phyloP scores from a whole-genome alignment of 768 basidiomycete genomes.

The Clitopilus hobsonii region DNA sequence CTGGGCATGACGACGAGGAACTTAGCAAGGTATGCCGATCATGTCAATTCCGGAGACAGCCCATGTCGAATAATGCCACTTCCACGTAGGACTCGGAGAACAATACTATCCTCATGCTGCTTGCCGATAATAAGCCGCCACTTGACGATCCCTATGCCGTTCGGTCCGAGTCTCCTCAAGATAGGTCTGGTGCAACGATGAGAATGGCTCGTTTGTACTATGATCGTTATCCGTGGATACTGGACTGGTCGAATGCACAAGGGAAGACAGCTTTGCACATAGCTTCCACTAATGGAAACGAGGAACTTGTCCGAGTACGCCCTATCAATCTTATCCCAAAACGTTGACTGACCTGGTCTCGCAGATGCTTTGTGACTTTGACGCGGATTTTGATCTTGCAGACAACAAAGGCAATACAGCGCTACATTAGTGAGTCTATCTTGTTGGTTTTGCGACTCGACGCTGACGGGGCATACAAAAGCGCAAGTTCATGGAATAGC shows the following conservation, averaged over 20 bases:
- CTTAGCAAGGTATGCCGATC: slow-evolving; percentile 64
- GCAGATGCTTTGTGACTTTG: slow-evolving; percentile 88
- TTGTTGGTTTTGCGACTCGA: slow-evolving; percentile 4
- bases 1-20: slow-evolving; percentile 92
- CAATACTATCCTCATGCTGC: slow-evolving; percentile 88
- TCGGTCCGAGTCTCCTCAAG: slow-evolving; percentile 42
- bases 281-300: slow-evolving; percentile 84
- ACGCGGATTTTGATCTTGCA: slow-evolving; percentile 84
- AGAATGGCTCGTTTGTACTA: slow-evolving; percentile 87
- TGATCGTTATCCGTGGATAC: slow-evolving; percentile 79
- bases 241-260: slow-evolving; percentile 90
- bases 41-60: not conserved
- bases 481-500: slow-evolving; percentile 87
- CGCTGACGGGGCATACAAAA: slow-evolving; percentile 21
- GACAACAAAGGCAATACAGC: slow-evolving; percentile 93
- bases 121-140: slow-evolving; percentile 75
- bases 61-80: not conserved
- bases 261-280: slow-evolving; percentile 91
- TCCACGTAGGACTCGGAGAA: slow-evolving; percentile 76
- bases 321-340: slow-evolving; percentile 6
- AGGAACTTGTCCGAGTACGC: slow-evolving; percentile 80
- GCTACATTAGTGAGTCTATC: slow-evolving; percentile 75
- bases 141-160: slow-evolving; percentile 40
- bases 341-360: not conserved
- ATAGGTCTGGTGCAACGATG: slow-evolving; percentile 66